phyloP scores from a whole-genome alignment of 2,329 filamentous ascomycete species.

The Paracoccidioides brasiliensis region DNA sequence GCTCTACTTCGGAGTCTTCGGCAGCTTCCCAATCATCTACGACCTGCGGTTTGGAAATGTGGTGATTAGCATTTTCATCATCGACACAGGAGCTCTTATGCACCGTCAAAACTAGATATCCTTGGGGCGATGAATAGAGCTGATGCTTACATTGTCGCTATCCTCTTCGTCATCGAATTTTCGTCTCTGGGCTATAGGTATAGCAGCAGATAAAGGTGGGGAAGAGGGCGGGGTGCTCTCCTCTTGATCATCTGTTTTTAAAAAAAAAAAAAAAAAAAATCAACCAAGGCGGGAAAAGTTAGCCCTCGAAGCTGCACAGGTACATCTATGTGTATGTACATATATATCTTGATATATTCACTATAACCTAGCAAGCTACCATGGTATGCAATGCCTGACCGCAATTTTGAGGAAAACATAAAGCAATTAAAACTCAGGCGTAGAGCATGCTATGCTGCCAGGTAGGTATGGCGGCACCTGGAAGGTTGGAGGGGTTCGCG shows the following conservation, averaged over 20 bases:
- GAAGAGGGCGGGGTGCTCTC: constrained; percentile 39
- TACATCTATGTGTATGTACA: not conserved
- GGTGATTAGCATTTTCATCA: constrained; percentile 6
- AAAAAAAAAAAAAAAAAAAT: not conserved
- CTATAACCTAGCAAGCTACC: not conserved
- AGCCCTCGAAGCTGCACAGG: no score
- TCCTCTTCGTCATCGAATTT: constrained; percentile 94
- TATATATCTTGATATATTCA: not conserved
- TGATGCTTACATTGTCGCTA: constrained; percentile 53
- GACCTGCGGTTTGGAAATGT: constrained; percentile 42
- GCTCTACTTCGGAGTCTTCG: constrained; percentile 92
- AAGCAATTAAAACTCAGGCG: not conserved
- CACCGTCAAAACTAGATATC: not conserved
- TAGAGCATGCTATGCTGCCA: not conserved
- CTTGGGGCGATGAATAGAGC: not conserved
- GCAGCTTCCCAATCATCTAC: constrained; percentile 94
- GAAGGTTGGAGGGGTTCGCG: no score
- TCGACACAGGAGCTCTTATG: not conserved
- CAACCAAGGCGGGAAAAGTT: not conserved
- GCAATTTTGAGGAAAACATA: not conserved
- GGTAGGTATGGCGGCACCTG: not conserved
- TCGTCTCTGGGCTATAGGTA: constrained; percentile 34
- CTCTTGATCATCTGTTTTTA: constrained; percentile 35
- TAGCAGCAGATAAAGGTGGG: constrained; percentile 28
- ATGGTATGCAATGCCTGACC: not conserved